Evolutionary conservation across 139 green algal genomes (phyloP).

Genomic region (Chlorella sp.): DNA sequence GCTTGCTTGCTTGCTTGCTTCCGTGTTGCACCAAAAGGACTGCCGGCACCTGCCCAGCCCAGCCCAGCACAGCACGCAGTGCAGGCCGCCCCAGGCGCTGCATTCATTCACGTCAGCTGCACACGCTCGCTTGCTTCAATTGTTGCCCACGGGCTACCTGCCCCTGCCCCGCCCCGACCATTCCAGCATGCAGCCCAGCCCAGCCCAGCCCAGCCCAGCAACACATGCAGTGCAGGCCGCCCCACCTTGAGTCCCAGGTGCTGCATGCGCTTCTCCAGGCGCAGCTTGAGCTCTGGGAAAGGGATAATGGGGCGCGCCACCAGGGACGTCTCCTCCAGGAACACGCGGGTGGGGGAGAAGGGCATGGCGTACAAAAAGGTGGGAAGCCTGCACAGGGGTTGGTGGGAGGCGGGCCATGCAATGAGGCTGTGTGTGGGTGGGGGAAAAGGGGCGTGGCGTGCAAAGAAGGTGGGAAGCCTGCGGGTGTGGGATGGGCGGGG

Average conservation of each 20-base stretch:
- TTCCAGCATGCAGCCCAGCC: too few species aligned
- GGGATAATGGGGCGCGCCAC: slow-evolving; percentile 89
- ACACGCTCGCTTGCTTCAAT: too few species aligned
- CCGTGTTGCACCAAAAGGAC: too few species aligned
- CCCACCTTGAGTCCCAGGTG: slow-evolving; percentile 86
- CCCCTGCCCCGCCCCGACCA: too few species aligned
- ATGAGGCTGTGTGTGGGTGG: background rate
- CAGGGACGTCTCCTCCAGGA: slow-evolving; percentile 96
- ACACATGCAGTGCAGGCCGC: background rate
- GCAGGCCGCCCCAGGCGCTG: too few species aligned
- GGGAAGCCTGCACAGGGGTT: slow-evolving; percentile 64
- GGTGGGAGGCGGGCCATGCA: background rate
- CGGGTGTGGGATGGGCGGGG: background rate
- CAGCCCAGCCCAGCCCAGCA: background rate
- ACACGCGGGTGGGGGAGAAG: slow-evolving; percentile 88
- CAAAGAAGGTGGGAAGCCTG: too few species aligned
- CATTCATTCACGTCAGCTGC: too few species aligned
- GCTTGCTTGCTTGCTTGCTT: background rate
- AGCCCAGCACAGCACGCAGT: too few species aligned
- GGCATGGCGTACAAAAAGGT: slow-evolving; percentile 99
- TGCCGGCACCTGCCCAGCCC: too few species aligned
- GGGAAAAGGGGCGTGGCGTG: background rate
- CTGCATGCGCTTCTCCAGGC: slow-evolving; percentile 83
- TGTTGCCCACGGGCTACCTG: too few species aligned
- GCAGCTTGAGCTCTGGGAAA: slow-evolving; percentile 93